Base-by-base conservation (phyloP, 352 stramenopile species). In the Phytophthora idaei region DNA sequence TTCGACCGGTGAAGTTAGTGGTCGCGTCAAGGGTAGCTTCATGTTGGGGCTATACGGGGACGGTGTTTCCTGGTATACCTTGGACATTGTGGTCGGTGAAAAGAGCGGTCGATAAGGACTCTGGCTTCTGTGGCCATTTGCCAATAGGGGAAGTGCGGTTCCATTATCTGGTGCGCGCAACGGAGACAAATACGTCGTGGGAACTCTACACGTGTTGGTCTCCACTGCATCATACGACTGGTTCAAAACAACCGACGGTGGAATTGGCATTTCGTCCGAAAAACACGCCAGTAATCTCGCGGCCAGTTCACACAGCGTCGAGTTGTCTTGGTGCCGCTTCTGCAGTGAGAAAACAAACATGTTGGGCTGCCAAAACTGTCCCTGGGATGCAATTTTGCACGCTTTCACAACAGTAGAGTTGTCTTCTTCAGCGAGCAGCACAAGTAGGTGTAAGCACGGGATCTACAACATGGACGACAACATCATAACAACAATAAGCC, bases 341-440 rank as follows among this genome's bases (percentile, higher is more conserved):
- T 87, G 80, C 11, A 94, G 58, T 21, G 82, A 89, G 37, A 89
- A 83, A 44, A 94, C 81, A 50, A 91, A 94, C 78, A 92, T 91
- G 54, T 90, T 88, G 34, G 85, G 85, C 63, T 90, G 77, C 80
- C 85, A 92, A 12, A 83, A 62, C 31, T 90, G 83, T 2, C 85
- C 85, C 57, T 92, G 83, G 2, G 76, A 76, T 27, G 83, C 85
- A 56, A 91, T 48, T 69, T 88, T 78, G 61, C 81, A 90, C 0
- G 83, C 70, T 2, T 74, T 61, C 7, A 89, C 78, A 11, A 87
- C 78, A 12, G 78, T 74, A 10, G 71, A 59, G 7, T 74, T 72
- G 44, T 94, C 70, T 14, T 85, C 71, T 39, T 85, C 58, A 21
- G 83, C 80, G 2, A 94, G 74, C 11, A 82, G 50, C 46, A 94